Evolutionary conservation across 495 filamentous ascomycete genomes (phyloP), one percentile per base, ranked within the genome.

Genomic region (Lentithecium fluviatile): DNA sequence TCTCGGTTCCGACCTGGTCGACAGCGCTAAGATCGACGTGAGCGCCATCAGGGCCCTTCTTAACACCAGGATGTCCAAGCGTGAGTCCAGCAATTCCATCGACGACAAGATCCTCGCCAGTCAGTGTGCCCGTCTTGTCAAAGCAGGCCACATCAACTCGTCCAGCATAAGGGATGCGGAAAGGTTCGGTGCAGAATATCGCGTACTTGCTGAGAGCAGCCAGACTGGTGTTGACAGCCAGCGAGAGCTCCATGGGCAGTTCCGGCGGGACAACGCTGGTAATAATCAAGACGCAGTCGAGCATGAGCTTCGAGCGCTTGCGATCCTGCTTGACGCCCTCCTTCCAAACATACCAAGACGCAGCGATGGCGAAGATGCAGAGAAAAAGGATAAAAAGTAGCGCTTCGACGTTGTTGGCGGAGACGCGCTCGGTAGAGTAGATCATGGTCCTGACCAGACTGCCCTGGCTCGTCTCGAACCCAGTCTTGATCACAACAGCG

Each of bases 261-360:
- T 99, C 94, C 7, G 94, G 94, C 19, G 94, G 94, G 3, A 99
- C 94, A 54, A 99, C 94, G 70, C 90, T 96, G 19, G 94, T 99
- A 64, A 97, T 82, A 68, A 99, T 99, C 58, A 99, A 83, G 67
- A 99, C 85, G 75, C 94, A 99, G 74, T 99, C 94, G 52, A 99
- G 84, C 57, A 99, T 82, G 29, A 99, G 82, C 82, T 99, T 99
- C 20, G 91, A 96, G 58, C 94, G 85, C 80, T 97, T 97, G 68
- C 94, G 86, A 72, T 97, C 93, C 77, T 87, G 88, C 55, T 80
- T 75, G 37, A 97, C 92, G 76, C 94, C 94, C 74, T 99, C 93
- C 58, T 91, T 84, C 94, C 94, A 99, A 48, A 99, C 94, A 72
- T 99, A 99, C 94, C 95, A 97, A n/a, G 93, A 95, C 32, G 94